Evolutionary conservation across 192 early-diverging fungal genomes (phyloP).

Genomic region (Backusella morwellensis): DNA sequence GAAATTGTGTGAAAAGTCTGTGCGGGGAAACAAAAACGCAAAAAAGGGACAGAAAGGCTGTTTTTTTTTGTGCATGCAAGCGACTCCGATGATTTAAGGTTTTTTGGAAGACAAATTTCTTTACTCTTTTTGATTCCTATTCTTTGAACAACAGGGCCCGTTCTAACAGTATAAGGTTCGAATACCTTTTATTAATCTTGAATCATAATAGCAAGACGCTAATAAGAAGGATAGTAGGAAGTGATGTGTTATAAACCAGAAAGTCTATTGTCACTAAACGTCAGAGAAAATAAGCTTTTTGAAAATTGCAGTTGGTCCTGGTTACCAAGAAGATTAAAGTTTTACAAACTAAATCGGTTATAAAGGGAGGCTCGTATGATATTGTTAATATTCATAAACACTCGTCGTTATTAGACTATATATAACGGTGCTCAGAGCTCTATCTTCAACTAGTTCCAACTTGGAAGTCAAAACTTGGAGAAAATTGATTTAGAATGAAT

Average conservation of each 20-base stretch:
- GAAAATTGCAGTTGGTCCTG: neutral
- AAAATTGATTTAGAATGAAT: too few relatives aligned
- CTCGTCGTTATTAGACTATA: too few relatives aligned
- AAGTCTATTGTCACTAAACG: neutral
- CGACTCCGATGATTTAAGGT: too few relatives aligned
- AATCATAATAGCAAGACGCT: neutral
- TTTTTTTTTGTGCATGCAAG: too few relatives aligned
- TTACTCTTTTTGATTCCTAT: neutral
- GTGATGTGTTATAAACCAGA: neutral
- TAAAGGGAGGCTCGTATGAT: neutral
- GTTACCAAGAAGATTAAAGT: neutral
- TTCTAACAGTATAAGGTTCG: too few relatives aligned
- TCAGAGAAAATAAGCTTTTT: neutral
- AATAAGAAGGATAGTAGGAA: neutral
- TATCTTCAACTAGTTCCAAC: too few relatives aligned
- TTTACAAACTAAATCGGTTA: neutral
- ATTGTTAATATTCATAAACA: too few relatives aligned
- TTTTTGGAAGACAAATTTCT: neutral
- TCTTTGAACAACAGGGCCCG: neutral
- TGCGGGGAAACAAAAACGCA: neutral
- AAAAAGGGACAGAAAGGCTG: neutral
- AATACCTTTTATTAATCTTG: neutral
- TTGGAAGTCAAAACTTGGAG: too few relatives aligned
- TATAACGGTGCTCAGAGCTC: too few relatives aligned
- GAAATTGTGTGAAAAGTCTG: neutral